Conservation (phyloP, 2,329 filamentous ascomycete genomes). For the Arthrobotrys entomopaga region DNA sequence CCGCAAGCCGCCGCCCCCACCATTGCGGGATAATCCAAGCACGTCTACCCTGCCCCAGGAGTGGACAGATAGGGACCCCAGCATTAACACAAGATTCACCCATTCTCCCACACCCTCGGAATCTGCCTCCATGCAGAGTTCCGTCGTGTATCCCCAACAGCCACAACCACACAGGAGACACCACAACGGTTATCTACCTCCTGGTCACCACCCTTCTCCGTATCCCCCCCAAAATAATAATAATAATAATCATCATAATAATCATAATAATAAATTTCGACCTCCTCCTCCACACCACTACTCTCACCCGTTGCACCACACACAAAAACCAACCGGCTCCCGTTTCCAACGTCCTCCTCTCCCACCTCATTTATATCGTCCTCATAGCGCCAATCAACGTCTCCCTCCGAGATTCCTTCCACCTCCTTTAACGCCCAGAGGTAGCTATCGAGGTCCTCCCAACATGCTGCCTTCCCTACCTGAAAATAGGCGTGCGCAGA, state of each 20-base stretch:
- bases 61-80: constrained; percentile 54
- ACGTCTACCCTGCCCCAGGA: constrained; percentile 53
- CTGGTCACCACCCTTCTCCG: neutral
- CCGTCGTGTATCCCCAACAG: constrained; percentile 55
- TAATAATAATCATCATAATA: too few relatives aligned
- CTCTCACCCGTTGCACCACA: constrained; percentile 31
- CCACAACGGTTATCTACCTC: constrained; percentile 32
- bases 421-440: constrained; percentile 15
- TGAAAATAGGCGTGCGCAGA: constrained; percentile 48
- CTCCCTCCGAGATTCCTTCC: constrained; percentile 38
- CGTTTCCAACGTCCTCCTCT: constrained; percentile 30
- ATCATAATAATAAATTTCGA: constrained; percentile 49
- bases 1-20: constrained; percentile 50
- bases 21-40: constrained; percentile 54
- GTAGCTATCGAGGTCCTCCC: constrained; percentile 30
- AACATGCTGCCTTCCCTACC: constrained; percentile 47
- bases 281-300: constrained; percentile 25
- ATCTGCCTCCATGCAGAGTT: constrained; percentile 55
- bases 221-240: neutral
- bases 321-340: constrained; percentile 42
- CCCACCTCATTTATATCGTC: constrained; percentile 32
- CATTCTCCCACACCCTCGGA: constrained; percentile 54
- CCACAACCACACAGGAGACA: constrained; percentile 50
- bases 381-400: constrained; percentile 42
- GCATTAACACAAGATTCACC: constrained; percentile 53